Conservation (phyloP, 1,284 basidiomycete genomes). For the Meira miltonrushii region DNA sequence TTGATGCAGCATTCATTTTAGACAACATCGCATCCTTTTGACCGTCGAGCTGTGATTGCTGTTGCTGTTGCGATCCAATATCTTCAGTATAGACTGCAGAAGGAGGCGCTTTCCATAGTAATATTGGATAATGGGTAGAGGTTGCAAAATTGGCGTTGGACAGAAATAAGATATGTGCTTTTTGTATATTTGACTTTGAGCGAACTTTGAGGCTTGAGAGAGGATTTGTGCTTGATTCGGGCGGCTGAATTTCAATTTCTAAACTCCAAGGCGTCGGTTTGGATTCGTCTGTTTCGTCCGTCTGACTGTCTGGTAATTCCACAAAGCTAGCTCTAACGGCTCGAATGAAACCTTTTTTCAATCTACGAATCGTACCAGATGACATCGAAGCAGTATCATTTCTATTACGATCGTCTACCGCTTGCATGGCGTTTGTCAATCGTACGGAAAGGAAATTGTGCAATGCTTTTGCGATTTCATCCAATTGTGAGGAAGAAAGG, state of each 20-base stretch:
- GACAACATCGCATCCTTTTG: neutral
- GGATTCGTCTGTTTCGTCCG: neutral
- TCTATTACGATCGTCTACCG: neutral
- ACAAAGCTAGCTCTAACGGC: neutral
- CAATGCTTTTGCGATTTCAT: neutral
- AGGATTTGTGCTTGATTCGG: neutral
- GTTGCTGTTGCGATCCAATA: too few relatives aligned
- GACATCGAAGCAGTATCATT: neutral
- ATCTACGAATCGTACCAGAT: neutral
- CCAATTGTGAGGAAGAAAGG: neutral
- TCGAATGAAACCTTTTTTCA: neutral
- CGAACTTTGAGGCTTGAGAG: neutral
- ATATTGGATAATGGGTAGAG: neutral
- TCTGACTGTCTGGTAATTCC: neutral
- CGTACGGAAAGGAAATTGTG: neutral
- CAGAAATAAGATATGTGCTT: slow-evolving; percentile 3
- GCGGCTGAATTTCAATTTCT: neutral
- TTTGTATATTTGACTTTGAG: neutral
- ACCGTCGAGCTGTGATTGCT: neutral
- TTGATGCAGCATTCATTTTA: neutral
- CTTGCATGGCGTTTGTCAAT: neutral
- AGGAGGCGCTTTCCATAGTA: slow-evolving; percentile 7
- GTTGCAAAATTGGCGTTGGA: neutral
- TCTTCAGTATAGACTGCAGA: neutral
- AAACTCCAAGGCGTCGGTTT: neutral